A percentile compares a stretch with the other conserved stretches of the same genome.
Evolutionary conservation across 1,284 basidiomycete species (phyloP).

Genomic region (Microstroma glucosiphilum): DNA sequence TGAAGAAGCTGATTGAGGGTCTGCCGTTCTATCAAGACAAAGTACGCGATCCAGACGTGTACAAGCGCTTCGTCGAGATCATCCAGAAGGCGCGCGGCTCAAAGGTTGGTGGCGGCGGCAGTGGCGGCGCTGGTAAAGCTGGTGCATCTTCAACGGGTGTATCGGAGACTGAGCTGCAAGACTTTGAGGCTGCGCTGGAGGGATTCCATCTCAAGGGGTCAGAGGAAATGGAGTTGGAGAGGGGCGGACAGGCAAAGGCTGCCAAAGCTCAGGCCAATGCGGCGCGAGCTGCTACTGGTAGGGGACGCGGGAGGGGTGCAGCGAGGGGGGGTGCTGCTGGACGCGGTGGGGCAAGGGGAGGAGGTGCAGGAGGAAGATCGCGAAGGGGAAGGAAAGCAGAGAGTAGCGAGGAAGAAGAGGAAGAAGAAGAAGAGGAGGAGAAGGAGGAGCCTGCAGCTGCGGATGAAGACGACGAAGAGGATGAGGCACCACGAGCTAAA

Average conservation of each 20-base stretch:
- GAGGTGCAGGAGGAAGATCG: neutral
- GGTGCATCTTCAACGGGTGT: conserved; percentile 10
- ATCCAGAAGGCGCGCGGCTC: conserved; percentile 58
- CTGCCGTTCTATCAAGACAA: conserved; percentile 71
- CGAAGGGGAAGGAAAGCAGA: neutral
- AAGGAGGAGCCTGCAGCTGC: neutral
- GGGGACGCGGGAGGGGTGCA: neutral
- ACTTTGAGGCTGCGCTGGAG: conserved; percentile 65
- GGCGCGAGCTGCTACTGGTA: neutral
- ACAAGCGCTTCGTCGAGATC: conserved; percentile 78
- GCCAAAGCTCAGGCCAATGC: conserved; percentile 15
- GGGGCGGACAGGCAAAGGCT: conserved; percentile 47
- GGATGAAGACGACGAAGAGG: neutral
- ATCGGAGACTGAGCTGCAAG: conserved; percentile 30
- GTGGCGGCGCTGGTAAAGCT: conserved; percentile 15
- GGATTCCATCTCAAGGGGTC: conserved; percentile 76
- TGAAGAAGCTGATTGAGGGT: conserved; percentile 93
- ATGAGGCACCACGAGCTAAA: neutral
- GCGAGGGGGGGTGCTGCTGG: conserved; percentile 1
- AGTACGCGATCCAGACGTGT: conserved; percentile 79
- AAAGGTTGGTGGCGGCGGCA: neutral
- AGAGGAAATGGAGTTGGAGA: conserved; percentile 82
- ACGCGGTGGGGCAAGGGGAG: neutral
- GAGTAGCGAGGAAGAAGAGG: conserved; percentile 5
- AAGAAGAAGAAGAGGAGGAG: neutral